phyloP scores from a whole-genome alignment of 345 rosid genomes.

The Odontarrhena argentea region DNA sequence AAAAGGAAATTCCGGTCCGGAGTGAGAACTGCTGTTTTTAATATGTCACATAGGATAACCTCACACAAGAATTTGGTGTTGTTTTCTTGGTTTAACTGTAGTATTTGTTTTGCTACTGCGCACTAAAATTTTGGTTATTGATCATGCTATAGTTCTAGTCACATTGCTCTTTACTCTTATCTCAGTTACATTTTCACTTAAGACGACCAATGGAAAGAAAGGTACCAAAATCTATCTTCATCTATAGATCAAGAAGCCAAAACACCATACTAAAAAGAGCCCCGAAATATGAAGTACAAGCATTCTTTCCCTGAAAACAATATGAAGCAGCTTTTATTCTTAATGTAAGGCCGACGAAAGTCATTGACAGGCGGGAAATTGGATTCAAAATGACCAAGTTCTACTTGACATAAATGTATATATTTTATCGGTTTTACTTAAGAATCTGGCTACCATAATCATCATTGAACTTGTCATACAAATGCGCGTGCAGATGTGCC shows the following conservation, averaged over 20 bases:
- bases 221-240: not conserved
- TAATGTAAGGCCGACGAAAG: not conserved
- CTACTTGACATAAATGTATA: conserved; percentile 8
- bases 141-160: not conserved
- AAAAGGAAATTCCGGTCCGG: conserved; percentile 28
- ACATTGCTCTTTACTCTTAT: not conserved
- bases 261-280: not conserved
- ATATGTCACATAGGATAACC: not conserved
- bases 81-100: not conserved
- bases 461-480: conserved; percentile 80
- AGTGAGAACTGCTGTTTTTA: conserved; percentile 27
- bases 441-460: conserved; percentile 94
- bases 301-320: not conserved
- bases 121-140: conserved; percentile 1
- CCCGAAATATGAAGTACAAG: not conserved
- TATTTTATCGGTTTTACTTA: conserved; percentile 38
- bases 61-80: conserved; percentile 2
- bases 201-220: not conserved
- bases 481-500: conserved; percentile 87
- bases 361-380: not conserved
- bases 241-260: not conserved
- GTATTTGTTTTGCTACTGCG: not conserved
- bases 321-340: conserved; percentile 3
- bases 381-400: conserved; percentile 16
- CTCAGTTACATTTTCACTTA: not conserved